Base-by-base conservation (phyloP, 2,329 filamentous ascomycete genomes). In the Cyanodermella asteris region DNA sequence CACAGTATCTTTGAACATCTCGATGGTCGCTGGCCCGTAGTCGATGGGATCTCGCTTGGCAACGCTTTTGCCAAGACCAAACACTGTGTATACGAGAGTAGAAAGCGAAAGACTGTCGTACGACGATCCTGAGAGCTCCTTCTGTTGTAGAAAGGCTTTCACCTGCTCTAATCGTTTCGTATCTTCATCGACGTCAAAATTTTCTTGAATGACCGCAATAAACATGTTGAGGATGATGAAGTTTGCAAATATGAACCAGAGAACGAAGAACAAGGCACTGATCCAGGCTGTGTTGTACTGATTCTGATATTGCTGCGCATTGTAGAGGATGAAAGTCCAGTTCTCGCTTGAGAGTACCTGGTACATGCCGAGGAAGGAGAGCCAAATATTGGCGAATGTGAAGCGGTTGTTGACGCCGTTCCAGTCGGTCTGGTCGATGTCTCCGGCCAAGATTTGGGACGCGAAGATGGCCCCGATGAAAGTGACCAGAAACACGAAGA, bases 191-290 rank as follows among this genome's bases (percentile, higher is more conserved):
- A 97, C 81, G 50, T 97, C 87, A 44, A 97, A 97, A 42, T 91
- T 97, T 44, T 97, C 87, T 47, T 97, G 87, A 36, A 97, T 97
- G 52, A 97, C 87, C 59, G 87, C 87, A 76, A 97, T 94, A 58
- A 97, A 97, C 87, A 97, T 97, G 44, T 94, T 97, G 54, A 97
- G 55, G 32, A 94, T 65, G 51, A 97, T 91, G 44, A 94, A 84
- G 47, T 90, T 93, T 5, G 81, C 64, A 21, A 97, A 61, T 29
- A 91, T 87, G 48, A 91, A 94, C 87, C 87, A 97, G 36, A 82
- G 63, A 34, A 93, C 78, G 37, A 91, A 61, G 38, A 97, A 93
- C 2, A 77, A 61, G 6, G 84, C 81, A 7, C 77, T 81, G 28
- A 94, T 81, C 84, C 87, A 94, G 6, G 76, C 65, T n/a, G 77